A percentile compares a stretch with the other conserved stretches of the same genome.
These are phyloP conservation scores for Elaeagnus macrophylla DNA, from an alignment of 306 rosid species.

Conservation along the genomic window DNA sequence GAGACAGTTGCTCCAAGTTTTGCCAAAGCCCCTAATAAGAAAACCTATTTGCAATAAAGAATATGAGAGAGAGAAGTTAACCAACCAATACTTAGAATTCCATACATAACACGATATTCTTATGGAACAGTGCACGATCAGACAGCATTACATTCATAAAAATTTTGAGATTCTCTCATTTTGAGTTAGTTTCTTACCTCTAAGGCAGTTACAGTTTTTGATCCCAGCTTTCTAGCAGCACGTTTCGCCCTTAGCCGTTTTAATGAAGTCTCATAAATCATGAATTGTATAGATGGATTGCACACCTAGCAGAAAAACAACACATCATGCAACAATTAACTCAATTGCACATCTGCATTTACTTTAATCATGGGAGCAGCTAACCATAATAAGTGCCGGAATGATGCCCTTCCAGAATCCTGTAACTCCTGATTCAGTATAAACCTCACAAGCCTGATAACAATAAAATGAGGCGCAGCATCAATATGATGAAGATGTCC, in stretches of 20 bases:
- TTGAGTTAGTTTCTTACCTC: slow-evolving; percentile 38
- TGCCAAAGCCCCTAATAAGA: slow-evolving; percentile 69
- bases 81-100: too few relatives aligned
- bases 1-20: slow-evolving; percentile 79
- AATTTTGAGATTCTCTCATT: not conserved
- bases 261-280: slow-evolving; percentile 63
- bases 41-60: slow-evolving; percentile 29
- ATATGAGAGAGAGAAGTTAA: not conserved
- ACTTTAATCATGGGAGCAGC: slow-evolving; percentile 12
- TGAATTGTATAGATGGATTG: slow-evolving; percentile 82
- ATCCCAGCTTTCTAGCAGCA: slow-evolving; percentile 37
- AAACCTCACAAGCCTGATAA: slow-evolving; percentile 52
- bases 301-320: slow-evolving; percentile 47
- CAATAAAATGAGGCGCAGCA: too few relatives aligned
- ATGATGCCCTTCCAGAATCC: slow-evolving; percentile 90
- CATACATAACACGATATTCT: too few relatives aligned
- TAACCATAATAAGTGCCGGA: slow-evolving; percentile 76
- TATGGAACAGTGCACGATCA: too few relatives aligned
- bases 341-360: too few relatives aligned
- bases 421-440: slow-evolving; percentile 49
- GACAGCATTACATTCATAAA: not conserved
- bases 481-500: too few relatives aligned
- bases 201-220: slow-evolving; percentile 40
- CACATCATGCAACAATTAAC: not conserved
- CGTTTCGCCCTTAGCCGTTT: slow-evolving; percentile 51